A percentile compares a stretch with the other conserved stretches of the same genome.
Conservation (phyloP, 441 rosid genomes). For the Erodium trifolium region DNA sequence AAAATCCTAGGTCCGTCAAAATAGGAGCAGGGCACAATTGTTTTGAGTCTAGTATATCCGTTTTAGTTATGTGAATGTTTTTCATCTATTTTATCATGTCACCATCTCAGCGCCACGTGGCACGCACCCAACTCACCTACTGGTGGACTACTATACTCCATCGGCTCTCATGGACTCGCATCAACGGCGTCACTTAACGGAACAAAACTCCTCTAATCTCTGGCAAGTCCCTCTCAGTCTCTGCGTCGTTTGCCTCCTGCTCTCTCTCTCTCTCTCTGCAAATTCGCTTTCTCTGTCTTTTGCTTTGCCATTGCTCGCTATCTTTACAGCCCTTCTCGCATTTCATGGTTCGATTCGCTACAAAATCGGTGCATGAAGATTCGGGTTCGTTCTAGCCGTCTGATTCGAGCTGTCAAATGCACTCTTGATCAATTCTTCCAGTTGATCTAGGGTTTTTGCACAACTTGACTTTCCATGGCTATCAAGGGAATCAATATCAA, state of each 20-base stretch:
- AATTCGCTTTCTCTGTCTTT: neutral
- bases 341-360: neutral
- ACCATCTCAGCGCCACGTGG: neutral
- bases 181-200: constrained; percentile 25
- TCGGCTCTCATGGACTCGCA: neutral
- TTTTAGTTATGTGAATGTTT: too few relatives aligned
- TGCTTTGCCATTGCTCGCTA: neutral
- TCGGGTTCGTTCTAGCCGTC: neutral
- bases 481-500: constrained; percentile 86
- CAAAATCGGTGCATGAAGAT: neutral
- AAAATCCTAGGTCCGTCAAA: too few relatives aligned
- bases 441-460: neutral
- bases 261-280: constrained; percentile 1
- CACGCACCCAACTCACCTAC: neutral
- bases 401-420: neutral
- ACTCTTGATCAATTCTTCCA: neutral
- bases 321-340: neutral
- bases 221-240: constrained; percentile 4
- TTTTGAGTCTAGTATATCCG: too few relatives aligned
- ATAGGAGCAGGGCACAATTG: too few relatives aligned
- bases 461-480: constrained; percentile 38
- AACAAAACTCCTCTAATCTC: neutral
- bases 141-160: neutral
- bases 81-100: too few relatives aligned
- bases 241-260: neutral